Base-by-base conservation (phyloP, 306 rosid species). In the Sechiopsis laciniata region DNA sequence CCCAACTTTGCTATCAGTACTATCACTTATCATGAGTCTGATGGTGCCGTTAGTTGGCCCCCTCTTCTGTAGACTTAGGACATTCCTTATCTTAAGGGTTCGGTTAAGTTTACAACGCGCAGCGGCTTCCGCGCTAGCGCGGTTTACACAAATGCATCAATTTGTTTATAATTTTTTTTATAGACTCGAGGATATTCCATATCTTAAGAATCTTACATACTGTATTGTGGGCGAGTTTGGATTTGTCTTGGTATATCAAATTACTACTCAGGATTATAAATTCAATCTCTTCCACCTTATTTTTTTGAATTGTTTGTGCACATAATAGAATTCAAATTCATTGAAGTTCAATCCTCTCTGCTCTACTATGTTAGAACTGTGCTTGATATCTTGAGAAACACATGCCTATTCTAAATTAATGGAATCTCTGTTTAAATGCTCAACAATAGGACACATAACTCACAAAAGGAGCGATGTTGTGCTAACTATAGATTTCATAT, bases 1-100 rank as follows among this genome's bases (percentile, higher is more conserved):
- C 77, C 52, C 32, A 26, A 73, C 75, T 58, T 54, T n/a, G 54
- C 11, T 20, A 63, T 63, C 14, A 6, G 65, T 40, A 7, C 10
- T 40, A 32, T 4, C 37, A 0, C 46, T 6, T 40, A 40, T 40
- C 46, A 40, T 8, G 1, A 40, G 46, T 40, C 46, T 7, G 46
- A 40, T 40, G 46, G 46, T 40, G 46, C 46, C 4, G 46, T 63
- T 7, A 32, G 50, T 63, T 63, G 22, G 16, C 15, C 26, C 51
- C 26, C 24, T 17, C 7, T 5, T 10, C 56, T 20, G 73, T 67
- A 67, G 55, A 67, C 7, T 67, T 40, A 67, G 11, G 19, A 46
- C 13, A 40, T 20, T 67, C 35, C 56, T 67, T 45, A 11, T 8
- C 19, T 50, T 13, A 10, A 35, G 53, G 26, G 29, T 65, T 40